These are phyloP conservation scores for Acer campestre DNA, from an alignment of 345 rosid genomes.

Conservation along the genomic window DNA sequence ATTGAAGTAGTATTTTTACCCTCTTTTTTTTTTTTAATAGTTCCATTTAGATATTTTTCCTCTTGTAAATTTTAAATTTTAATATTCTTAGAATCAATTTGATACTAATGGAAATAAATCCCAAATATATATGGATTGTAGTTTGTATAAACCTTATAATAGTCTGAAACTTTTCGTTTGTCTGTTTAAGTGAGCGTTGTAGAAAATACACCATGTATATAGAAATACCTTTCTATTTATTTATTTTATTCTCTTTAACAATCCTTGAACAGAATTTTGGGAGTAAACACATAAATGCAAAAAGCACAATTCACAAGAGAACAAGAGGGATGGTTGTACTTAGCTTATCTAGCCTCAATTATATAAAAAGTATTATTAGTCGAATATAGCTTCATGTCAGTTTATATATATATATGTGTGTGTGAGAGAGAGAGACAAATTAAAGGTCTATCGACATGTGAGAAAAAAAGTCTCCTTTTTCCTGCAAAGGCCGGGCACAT, in stretches of 20 bases:
- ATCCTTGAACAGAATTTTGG: background rate
- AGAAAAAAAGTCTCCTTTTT: background rate
- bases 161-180: background rate
- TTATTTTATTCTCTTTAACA: background rate
- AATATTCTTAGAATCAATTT: background rate
- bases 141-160: background rate
- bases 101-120: background rate
- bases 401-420: background rate
- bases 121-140: background rate
- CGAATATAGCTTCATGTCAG: background rate
- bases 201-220: background rate
- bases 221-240: background rate
- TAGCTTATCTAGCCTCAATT: background rate
- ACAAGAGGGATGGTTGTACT: background rate
- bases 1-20: too few species aligned
- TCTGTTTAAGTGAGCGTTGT: background rate
- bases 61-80: too few species aligned
- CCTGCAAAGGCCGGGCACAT: background rate
- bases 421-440: background rate
- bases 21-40: too few species aligned
- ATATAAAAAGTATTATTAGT: background rate
- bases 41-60: too few species aligned
- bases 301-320: background rate
- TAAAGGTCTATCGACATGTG: conserved; percentile 3
- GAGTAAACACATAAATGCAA: background rate